A percentile compares a stretch with the other conserved stretches of the same genome.
Evolutionary conservation across 805 yeast species (phyloP).

Genomic region (Suhomyces xylopsoci): DNA sequence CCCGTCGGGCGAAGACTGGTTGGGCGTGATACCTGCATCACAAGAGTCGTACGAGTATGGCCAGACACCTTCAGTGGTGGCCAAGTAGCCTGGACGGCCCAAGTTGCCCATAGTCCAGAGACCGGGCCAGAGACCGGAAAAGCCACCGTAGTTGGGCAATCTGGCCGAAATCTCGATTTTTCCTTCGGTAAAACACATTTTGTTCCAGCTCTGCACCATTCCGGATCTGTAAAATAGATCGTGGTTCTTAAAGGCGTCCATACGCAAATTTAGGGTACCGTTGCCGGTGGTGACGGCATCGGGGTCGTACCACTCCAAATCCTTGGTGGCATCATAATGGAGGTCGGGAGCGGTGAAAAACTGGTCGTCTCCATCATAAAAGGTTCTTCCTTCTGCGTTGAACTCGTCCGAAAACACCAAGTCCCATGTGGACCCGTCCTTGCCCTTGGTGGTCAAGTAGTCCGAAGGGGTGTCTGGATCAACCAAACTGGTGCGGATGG

Average conservation of each 20-base stretch:
- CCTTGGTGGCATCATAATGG: constrained; percentile 82
- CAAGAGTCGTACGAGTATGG: constrained; percentile 85
- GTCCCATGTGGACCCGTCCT: constrained; percentile 64
- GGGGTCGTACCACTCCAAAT: constrained; percentile 94
- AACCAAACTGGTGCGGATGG: constrained; percentile 58
- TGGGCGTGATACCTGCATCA: constrained; percentile 93
- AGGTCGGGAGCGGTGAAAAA: constrained; percentile 84
- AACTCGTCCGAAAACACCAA: constrained; percentile 91
- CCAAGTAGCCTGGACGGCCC: constrained; percentile 87
- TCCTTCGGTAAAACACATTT: constrained; percentile 86
- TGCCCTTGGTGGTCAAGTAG: constrained; percentile 49
- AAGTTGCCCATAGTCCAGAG: constrained; percentile 92
- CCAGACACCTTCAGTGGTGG: constrained; percentile 92
- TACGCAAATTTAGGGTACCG: constrained; percentile 63
- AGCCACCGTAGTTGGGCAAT: constrained; percentile 75
- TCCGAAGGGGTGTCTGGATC: constrained; percentile 69
- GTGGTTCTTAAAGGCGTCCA: constrained; percentile 85
- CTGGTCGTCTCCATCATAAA: constrained; percentile 88
- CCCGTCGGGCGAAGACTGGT: constrained; percentile 89
- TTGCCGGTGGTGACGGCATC: constrained; percentile 78
- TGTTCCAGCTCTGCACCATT: constrained; percentile 91
- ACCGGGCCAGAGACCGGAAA: constrained; percentile 95
- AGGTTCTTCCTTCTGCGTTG: constrained; percentile 84
- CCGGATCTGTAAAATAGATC: constrained; percentile 81
- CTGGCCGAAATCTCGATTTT: constrained; percentile 69